A percentile compares a stretch with the other conserved stretches of the same genome.
Evolutionary conservation across 1,284 basidiomycete species (phyloP).

Genomic region (Leccinum pachyderme): DNA sequence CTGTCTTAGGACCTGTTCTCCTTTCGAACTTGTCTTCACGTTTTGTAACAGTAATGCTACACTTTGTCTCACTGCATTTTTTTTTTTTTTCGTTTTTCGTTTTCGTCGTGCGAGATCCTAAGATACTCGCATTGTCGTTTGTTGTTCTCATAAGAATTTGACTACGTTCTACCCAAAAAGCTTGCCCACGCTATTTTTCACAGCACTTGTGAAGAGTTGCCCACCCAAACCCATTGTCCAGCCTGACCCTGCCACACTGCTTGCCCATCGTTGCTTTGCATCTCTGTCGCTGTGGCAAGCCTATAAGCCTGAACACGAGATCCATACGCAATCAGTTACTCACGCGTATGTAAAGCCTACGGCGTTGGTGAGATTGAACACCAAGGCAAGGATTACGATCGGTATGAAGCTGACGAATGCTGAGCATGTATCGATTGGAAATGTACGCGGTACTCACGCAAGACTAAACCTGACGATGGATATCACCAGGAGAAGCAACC

Average conservation of each 20-base stretch:
- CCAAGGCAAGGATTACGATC: slow-evolving; percentile 83
- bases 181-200: slow-evolving; percentile 79
- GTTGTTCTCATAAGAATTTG: slow-evolving; percentile 3
- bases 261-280: slow-evolving; percentile 83
- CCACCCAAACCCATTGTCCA: slow-evolving; percentile 73
- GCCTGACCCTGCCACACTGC: slow-evolving; percentile 56
- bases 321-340: slow-evolving; percentile 31
- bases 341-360: slow-evolving; percentile 92
- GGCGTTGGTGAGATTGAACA: slow-evolving; percentile 90
- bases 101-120: slow-evolving; percentile 9
- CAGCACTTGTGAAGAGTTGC: slow-evolving; percentile 73
- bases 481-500: slow-evolving; percentile 83
- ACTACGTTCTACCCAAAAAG: slow-evolving; percentile 50
- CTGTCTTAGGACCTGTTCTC: slow-evolving; percentile 23
- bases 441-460: slow-evolving; percentile 51
- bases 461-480: slow-evolving; percentile 86
- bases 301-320: slow-evolving; percentile 12
- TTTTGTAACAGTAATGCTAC: slow-evolving; percentile 33
- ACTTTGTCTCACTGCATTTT: slow-evolving; percentile 9
- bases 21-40: slow-evolving; percentile 10
- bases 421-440: slow-evolving; percentile 5
- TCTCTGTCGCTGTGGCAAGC: slow-evolving; percentile 69
- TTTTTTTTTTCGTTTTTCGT: background rate
- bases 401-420: slow-evolving; percentile 67
- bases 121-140: slow-evolving; percentile 9